phyloP scores from a whole-genome alignment of 2,329 filamentous ascomycete genomes.

The Calonectria fujianensis region DNA sequence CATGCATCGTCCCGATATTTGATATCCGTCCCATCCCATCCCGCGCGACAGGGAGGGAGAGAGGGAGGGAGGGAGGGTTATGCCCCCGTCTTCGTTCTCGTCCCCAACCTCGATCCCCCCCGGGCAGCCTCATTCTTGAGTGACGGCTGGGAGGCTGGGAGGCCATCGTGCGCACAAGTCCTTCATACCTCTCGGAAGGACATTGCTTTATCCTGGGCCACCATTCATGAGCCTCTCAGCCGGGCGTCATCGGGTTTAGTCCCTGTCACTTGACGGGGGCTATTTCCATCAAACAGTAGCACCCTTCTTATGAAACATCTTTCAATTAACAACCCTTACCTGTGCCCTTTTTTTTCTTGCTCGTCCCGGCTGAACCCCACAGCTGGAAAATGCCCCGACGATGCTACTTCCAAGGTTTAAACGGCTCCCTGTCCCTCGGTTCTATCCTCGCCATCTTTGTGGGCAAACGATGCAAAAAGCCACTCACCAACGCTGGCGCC shows the following conservation, averaged over 20 bases:
- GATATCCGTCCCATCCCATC: constrained; percentile 21
- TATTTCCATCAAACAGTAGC: constrained; percentile 7
- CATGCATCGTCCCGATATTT: constrained; percentile 21
- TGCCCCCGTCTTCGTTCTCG: constrained; percentile 3
- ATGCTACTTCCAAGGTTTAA: background rate
- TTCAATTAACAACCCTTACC: constrained; percentile 23
- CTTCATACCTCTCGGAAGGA: background rate
- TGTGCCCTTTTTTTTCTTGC: background rate
- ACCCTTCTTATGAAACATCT: constrained; percentile 15
- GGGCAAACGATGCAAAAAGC: background rate
- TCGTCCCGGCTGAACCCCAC: background rate
- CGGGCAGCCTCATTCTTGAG: constrained; percentile 19
- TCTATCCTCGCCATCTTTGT: no score
- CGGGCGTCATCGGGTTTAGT: constrained; percentile 33
- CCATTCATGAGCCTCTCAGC: constrained; percentile 28
- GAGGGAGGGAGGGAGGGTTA: background rate
- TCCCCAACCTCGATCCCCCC: background rate
- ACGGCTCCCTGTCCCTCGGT: background rate
- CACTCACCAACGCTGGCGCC: constrained; percentile 24
- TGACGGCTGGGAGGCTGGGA: background rate
- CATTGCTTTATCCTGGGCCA: constrained; percentile 6
- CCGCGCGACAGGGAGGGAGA: background rate
- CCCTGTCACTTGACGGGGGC: background rate
- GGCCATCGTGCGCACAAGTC: background rate
- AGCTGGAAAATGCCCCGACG: background rate